Conservation (phyloP, 768 basidiomycete genomes). For the Tubosaeta sp. region DNA sequence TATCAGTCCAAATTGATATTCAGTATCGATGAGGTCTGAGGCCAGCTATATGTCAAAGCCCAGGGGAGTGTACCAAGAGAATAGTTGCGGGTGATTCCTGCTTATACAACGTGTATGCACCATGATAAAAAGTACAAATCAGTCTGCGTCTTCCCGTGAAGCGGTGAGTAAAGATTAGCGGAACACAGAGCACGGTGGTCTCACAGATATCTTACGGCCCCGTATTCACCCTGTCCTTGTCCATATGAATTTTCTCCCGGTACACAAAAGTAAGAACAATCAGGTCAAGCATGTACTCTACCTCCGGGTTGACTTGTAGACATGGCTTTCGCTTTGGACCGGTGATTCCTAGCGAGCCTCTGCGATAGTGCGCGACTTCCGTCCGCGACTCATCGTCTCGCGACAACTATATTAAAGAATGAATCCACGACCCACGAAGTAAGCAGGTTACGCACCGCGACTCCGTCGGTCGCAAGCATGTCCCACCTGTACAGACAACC, state of each 20-base stretch:
- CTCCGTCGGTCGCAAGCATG: slow-evolving; percentile 8
- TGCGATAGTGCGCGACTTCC: slow-evolving; percentile 20
- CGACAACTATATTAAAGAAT: slow-evolving; percentile 13
- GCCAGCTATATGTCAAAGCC: no score
- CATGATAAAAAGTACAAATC: slow-evolving; percentile 7
- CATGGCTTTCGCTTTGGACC: slow-evolving; percentile 16
- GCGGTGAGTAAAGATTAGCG: not conserved
- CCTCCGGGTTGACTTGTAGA: slow-evolving; percentile 16
- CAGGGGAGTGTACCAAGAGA: no score
- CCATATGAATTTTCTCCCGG: slow-evolving; percentile 29
- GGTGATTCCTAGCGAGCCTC: slow-evolving; percentile 16
- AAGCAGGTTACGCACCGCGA: slow-evolving; percentile 13
- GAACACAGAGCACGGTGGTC: not conserved
- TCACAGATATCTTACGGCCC: slow-evolving; percentile 6
- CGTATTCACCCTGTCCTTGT: slow-evolving; percentile 14
- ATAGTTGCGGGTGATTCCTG: no score
- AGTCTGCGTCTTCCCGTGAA: not conserved
- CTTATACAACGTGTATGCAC: slow-evolving; percentile 1
- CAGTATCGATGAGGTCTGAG: no score
- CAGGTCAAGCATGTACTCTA: slow-evolving; percentile 25
- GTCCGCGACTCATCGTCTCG: slow-evolving; percentile 10
- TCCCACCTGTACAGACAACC: slow-evolving; percentile 34
- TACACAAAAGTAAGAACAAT: slow-evolving; percentile 30
- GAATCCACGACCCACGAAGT: not conserved
- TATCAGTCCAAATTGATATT: slow-evolving; percentile 14